Percentiles rank a stretch among this genome's conserved stretches.
These are phyloP conservation scores for Nitzschia palea DNA, from an alignment of 108 stramenopile species.

Conservation along the genomic window DNA sequence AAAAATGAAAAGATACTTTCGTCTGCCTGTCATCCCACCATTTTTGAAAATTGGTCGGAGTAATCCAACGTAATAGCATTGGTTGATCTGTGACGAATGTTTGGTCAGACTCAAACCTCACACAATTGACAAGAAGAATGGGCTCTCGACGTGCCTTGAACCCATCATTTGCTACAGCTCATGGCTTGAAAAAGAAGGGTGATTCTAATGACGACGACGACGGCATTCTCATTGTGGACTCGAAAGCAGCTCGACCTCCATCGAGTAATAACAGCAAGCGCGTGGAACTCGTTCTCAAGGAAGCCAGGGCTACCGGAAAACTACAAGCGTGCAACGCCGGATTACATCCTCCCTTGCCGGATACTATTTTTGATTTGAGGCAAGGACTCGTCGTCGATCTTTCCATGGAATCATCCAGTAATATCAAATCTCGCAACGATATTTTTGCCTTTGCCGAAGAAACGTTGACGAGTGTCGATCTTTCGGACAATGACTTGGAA, in stretches of 20 bases:
- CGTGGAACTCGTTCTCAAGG: slow-evolving; percentile 14
- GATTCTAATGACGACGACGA: slow-evolving; percentile 7
- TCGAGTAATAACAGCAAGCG: slow-evolving; percentile 8
- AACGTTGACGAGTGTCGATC: slow-evolving; percentile 27
- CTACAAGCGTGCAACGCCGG: slow-evolving; percentile 25
- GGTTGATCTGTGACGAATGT: no score
- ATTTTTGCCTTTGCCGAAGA: slow-evolving; percentile 31
- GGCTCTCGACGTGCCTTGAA: slow-evolving; percentile 24
- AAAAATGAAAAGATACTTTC: no score
- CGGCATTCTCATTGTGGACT: background rate
- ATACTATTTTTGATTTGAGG: slow-evolving; percentile 29
- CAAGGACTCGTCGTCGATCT: slow-evolving; percentile 5
- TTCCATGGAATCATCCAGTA: slow-evolving; percentile 10
- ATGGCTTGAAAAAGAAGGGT: slow-evolving; percentile 16
- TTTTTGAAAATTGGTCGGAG: no score
- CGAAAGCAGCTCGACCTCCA: background rate
- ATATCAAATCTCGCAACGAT: background rate
- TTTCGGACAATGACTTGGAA: slow-evolving; percentile 41
- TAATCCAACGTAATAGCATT: no score
- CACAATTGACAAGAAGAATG: background rate
- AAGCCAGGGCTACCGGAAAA: slow-evolving; percentile 39
- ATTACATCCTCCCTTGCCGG: slow-evolving; percentile 22
- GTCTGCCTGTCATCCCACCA: no score
- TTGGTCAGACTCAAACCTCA: no score
- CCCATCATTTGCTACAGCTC: slow-evolving; percentile 48